phyloP scores from a whole-genome alignment of 495 filamentous ascomycete species.

The Penicillium pulvis region DNA sequence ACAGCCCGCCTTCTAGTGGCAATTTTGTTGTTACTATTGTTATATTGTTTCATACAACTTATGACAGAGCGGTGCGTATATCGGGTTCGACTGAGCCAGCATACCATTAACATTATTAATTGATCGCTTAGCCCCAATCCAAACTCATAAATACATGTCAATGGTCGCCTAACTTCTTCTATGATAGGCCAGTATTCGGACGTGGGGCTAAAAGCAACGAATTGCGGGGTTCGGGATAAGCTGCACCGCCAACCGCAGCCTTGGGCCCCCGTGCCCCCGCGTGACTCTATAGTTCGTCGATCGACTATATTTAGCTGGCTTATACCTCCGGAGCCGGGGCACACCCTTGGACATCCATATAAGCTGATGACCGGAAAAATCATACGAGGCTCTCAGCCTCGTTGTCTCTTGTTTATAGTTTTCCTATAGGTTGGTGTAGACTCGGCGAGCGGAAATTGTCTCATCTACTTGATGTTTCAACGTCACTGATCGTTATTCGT shows the following conservation, averaged over 20 bases:
- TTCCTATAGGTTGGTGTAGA: not conserved
- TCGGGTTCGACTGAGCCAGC: not conserved
- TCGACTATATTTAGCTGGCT: slow-evolving; percentile 7
- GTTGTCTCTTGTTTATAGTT: not conserved
- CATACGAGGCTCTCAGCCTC: not conserved
- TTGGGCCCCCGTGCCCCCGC: not conserved
- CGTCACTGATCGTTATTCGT: not conserved
- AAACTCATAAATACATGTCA: not conserved
- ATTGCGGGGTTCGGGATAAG: slow-evolving; percentile 8
- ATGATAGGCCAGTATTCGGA: not conserved
- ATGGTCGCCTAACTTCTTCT: not conserved
- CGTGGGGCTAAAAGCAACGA: slow-evolving; percentile 2
- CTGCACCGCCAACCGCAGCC: slow-evolving; percentile 4
- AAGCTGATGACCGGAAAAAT: not conserved
- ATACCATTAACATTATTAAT: not conserved
- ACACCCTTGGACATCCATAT: not conserved
- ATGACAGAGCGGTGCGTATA: not conserved
- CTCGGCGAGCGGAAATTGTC: not conserved
- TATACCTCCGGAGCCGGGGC: not conserved
- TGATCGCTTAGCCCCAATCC: not conserved
- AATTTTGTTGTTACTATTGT: too few species aligned
- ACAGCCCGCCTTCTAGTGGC: not conserved
- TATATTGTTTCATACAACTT: too few species aligned
- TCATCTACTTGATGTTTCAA: not conserved
- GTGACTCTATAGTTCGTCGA: slow-evolving; percentile 3